Evolutionary conservation across 2,329 filamentous ascomycete genomes (phyloP).

Genomic region (Sporothrix mexicana): DNA sequence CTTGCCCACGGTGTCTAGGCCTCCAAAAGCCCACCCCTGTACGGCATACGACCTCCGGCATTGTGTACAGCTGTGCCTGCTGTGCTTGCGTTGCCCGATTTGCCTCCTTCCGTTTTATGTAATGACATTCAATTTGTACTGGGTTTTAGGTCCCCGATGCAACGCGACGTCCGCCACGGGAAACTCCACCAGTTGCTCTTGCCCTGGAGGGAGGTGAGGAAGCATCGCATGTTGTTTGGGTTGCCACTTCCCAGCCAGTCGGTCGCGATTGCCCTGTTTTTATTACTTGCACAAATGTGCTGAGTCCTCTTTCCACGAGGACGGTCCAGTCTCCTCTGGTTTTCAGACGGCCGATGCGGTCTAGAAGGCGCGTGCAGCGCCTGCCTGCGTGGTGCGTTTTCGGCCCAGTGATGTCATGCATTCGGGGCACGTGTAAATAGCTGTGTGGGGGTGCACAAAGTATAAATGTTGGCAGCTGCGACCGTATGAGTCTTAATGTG

Average conservation of each 20-base stretch:
- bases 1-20: too few relatives aligned
- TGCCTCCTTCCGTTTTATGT: not conserved
- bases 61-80: constrained; percentile 3
- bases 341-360: not conserved
- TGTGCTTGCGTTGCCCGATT: not conserved
- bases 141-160: not conserved
- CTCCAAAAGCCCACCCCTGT: constrained; percentile 17
- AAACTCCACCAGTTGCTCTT: not conserved
- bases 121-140: not conserved
- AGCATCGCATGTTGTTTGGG: too few relatives aligned
- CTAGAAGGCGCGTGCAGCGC: not conserved
- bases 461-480: too few relatives aligned
- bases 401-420: constrained; percentile 22
- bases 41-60: not conserved
- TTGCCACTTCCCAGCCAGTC: not conserved
- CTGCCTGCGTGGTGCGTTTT: not conserved
- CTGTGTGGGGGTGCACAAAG: not conserved
- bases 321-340: not conserved
- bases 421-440: constrained; percentile 3
- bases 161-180: not conserved
- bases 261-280: constrained; percentile 14
- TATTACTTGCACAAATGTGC: not conserved
- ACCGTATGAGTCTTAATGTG: too few relatives aligned
- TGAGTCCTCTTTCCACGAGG: not conserved
- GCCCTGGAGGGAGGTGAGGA: too few relatives aligned